These are phyloP conservation scores for Tetragonia tetragonoides DNA, from an alignment of 148 eudicot species.

Conservation along the genomic window DNA sequence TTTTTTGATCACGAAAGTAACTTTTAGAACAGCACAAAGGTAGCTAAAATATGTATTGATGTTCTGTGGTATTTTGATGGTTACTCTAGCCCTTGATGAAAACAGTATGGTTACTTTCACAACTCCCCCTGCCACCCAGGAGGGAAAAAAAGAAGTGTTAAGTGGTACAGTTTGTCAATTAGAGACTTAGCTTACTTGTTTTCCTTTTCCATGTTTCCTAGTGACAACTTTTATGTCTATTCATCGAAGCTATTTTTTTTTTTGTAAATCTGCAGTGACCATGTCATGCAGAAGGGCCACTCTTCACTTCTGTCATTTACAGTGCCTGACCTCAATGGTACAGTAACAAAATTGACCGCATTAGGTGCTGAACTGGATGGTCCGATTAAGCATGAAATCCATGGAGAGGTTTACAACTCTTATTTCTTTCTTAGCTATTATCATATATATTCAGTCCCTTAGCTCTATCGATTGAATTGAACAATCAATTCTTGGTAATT, in stretches of 20 bases:
- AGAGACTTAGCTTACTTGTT: background rate
- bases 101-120: too few relatives aligned
- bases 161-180: too few relatives aligned
- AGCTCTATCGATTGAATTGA: background rate
- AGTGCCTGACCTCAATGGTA: slow-evolving; percentile 62
- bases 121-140: too few relatives aligned
- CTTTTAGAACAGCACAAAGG: too few relatives aligned
- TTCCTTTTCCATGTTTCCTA: background rate
- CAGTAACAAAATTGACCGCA: slow-evolving; percentile 66
- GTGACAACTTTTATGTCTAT: background rate
- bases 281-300: slow-evolving; percentile 49
- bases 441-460: background rate
- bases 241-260: background rate
- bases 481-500: background rate
- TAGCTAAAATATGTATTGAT: too few relatives aligned
- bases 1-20: too few relatives aligned
- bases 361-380: slow-evolving; percentile 91
- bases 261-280: slow-evolving; percentile 42
- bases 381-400: slow-evolving; percentile 72
- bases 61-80: too few relatives aligned
- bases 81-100: too few relatives aligned
- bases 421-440: background rate
- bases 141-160: too few relatives aligned
- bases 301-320: slow-evolving; percentile 82
- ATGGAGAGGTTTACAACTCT: slow-evolving; percentile 63